Evolutionary conservation across 225 moss, liverwort and hornwort genomes (phyloP).

Genomic region (Lunularia cruciata): DNA sequence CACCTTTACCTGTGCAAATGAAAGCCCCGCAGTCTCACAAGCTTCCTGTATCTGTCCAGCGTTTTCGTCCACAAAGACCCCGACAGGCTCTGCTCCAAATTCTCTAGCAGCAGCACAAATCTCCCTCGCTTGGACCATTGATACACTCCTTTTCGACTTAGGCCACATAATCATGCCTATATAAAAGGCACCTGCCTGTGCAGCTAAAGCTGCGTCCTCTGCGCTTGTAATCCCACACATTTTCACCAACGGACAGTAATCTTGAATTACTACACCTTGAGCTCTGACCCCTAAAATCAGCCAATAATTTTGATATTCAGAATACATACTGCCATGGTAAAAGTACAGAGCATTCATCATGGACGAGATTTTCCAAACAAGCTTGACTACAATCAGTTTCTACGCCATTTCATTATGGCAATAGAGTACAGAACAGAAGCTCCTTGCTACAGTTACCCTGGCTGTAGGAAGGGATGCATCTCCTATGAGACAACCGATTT

Average conservation of each 20-base stretch:
- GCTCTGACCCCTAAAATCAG: too few relatives aligned
- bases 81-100: conserved; percentile 81
- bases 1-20: conserved; percentile 60
- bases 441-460: too few relatives aligned
- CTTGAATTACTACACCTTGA: too few relatives aligned
- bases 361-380: too few relatives aligned
- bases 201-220: conserved; percentile 69
- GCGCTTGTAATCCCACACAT: conserved; percentile 81
- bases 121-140: conserved; percentile 56
- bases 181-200: conserved; percentile 57
- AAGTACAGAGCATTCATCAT: too few relatives aligned
- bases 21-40: conserved; percentile 50
- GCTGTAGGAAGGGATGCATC: too few relatives aligned
- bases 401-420: too few relatives aligned
- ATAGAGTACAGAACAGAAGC: too few relatives aligned
- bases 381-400: too few relatives aligned
- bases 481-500: too few relatives aligned
- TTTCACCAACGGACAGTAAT: conserved; percentile 54
- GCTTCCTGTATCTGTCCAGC: conserved; percentile 57
- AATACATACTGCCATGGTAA: too few relatives aligned
- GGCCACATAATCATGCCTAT: conserved; percentile 91
- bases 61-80: conserved; percentile 82
- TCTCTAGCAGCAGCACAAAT: conserved; percentile 76
- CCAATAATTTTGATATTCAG: too few relatives aligned
- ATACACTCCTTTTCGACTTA: conserved; percentile 68